Base-by-base conservation (phyloP, 805 yeast species). In the Saturnispora zaruensis region DNA sequence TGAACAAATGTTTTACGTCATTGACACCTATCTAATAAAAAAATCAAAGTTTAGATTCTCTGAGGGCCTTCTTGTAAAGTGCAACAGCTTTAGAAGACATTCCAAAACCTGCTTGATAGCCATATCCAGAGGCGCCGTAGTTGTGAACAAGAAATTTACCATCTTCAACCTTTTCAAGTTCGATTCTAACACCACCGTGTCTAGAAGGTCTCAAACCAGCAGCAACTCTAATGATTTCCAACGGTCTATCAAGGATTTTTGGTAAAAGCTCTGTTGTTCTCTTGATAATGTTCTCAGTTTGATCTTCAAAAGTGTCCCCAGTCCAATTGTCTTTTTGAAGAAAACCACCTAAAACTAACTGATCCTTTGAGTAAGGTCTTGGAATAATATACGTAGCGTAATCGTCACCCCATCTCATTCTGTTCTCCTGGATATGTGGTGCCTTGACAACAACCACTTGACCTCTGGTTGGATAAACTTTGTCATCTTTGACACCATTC, bases 131-230 rank as follows among this genome's bases (percentile, higher is more conserved):
- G 11, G 83, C 81, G 41, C 93, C 93, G 57, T 83, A 82, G 63
- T 83, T 81, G 60, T 87, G 95, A 21, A 87, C 70, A 16, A 82
- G 59, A 1, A 71, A 50, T 48, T 69, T 67, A 21, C 40, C 45
- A 2, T 74, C 77, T 21, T 66, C 68, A 13, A 67, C 65, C 4
- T 49, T 52, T 56, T 82, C 84, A 41, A 65, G 62, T 60, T 84
- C 93, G 41, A 87, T 76, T 47, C 95, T 71, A 5, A 77, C 80
- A 4, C 95, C 95, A 13, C 90, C 93, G 38, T 76, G 72, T 59
- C 95, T 74, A 36, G 82, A 72, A 5, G 95, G 96, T 55, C 96
- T 74, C 42, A 84, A 69, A 0, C 95, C 95, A 6, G 89, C 81
- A 1, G 77, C 85, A 37, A 78, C 81, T 48, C 86, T 73, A 9